Percentiles rank a stretch among this genome's conserved stretches.
These are phyloP conservation scores for Pleurotus pulmonarius DNA, from an alignment of 768 basidiomycete genomes.

Conservation along the genomic window DNA sequence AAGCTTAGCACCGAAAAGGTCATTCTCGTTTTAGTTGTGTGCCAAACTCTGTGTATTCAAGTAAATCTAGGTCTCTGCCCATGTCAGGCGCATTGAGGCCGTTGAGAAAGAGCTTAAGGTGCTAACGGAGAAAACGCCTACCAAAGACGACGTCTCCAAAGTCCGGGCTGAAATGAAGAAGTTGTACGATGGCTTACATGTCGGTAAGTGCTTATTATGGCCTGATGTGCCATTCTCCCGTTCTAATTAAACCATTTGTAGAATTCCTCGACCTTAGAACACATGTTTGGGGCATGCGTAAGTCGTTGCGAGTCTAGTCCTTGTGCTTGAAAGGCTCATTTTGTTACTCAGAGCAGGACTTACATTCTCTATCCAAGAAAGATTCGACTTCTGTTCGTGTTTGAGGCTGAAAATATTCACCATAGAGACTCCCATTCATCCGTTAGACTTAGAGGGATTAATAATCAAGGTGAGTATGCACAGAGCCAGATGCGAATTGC, in stretches of 20 bases:
- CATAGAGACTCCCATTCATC: neutral
- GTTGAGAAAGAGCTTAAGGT: slow-evolving; percentile 89
- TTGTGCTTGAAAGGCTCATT: slow-evolving; percentile 1
- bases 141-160: slow-evolving; percentile 77
- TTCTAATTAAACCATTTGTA: slow-evolving; percentile 19
- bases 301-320: slow-evolving; percentile 26
- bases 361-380: slow-evolving; percentile 71
- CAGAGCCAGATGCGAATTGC: too few species aligned
- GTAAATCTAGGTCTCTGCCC: slow-evolving; percentile 64
- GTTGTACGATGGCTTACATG: slow-evolving; percentile 77
- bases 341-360: slow-evolving; percentile 62
- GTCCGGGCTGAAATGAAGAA: slow-evolving; percentile 84
- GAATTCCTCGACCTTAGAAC: slow-evolving; percentile 79
- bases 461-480: too few species aligned
- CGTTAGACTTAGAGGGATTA: neutral
- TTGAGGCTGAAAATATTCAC: slow-evolving; percentile 18
- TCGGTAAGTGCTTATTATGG: slow-evolving; percentile 44
- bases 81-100: slow-evolving; percentile 77
- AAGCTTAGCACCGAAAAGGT: slow-evolving; percentile 83
- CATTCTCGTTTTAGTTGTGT: neutral
- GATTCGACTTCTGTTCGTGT: slow-evolving; percentile 58
- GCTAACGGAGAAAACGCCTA: slow-evolving; percentile 57
- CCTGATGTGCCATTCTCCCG: too few species aligned
- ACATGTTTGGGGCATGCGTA: slow-evolving; percentile 87
- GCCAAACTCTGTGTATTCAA: neutral